Evolutionary conservation across 2,329 filamentous ascomycete species (phyloP), one percentile per base, ranked within the genome.

Genomic region (Trichophyton mentagrophytes): DNA sequence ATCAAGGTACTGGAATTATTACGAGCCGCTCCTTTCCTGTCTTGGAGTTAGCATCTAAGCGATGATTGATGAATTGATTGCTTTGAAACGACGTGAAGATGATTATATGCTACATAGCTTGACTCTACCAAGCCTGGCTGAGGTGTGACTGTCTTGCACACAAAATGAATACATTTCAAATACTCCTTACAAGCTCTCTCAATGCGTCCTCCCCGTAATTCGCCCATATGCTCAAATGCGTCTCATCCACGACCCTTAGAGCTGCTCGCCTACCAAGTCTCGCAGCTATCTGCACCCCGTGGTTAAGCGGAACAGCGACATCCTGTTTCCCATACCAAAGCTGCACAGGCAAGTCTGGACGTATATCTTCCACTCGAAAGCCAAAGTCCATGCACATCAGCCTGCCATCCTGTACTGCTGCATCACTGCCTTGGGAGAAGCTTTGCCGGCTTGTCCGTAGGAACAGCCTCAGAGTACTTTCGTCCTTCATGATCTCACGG

Each of bases 261-360:
- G 65, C 57, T 9, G 68, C 71, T 51, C 66, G 70, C 38, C 60
- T 67, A n/a, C 68, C 68, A 56, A 75, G 60, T 40, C 71, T 62
- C 49, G 56, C 60, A 1, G 70, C 69, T 61, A 73, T 67, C 59
- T 70, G 66, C 53, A 64, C 62, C 1, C 70, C 73, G 65, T 74
- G 71, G 58, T 69, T 66, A 1, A 67, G 65, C 42, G 72, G 73
- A 49, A 74, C 69, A 62, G 64, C 66, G 20, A 27, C 64, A 66
- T 75, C 72, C 2, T 65, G 38, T 49, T 66, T 71, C 20, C 71
- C 72, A 64, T 74, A 70, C 72, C 72, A 74, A 64, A 75, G 47
- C 60, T 71, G 67, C 33, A 75, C 68, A 1, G 69, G 68, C 49
- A 75, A 60, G 61, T 74, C 72, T 0, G 61, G 56, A 3, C 71